Evolutionary conservation across 257 asterid species (phyloP).

Genomic region (Solanum corneliomulleri): DNA sequence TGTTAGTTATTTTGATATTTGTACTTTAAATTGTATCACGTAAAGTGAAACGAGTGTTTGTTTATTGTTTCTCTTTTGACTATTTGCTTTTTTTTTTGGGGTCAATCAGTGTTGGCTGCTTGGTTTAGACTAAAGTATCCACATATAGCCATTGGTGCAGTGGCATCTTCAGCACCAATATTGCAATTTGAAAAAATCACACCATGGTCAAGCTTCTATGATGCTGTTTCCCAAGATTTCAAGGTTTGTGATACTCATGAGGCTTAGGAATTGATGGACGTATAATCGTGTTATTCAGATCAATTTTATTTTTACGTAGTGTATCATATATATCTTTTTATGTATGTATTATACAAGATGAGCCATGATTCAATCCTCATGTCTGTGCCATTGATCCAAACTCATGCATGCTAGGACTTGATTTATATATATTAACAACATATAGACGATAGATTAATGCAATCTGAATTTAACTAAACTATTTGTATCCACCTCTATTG

Average conservation of each 20-base stretch:
- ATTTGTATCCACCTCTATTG: neutral
- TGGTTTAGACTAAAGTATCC: conserved; percentile 88
- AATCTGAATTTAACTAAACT: neutral
- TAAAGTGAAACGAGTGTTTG: neutral
- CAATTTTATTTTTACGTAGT: neutral
- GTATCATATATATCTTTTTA: neutral
- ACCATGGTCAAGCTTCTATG: conserved; percentile 82
- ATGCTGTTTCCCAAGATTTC: conserved; percentile 74
- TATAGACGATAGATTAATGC: neutral
- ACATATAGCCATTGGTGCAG: conserved; percentile 63
- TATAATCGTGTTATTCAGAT: neutral
- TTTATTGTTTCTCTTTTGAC: neutral
- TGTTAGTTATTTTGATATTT: neutral
- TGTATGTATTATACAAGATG: neutral
- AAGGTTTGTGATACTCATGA: conserved; percentile 27
- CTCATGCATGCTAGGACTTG: neutral
- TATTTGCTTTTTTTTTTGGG: neutral
- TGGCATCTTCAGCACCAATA: conserved; percentile 86
- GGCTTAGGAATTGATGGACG: neutral
- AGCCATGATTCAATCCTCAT: neutral
- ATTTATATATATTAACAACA: too few species aligned
- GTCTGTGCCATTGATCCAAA: neutral
- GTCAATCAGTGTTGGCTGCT: conserved; percentile 55
- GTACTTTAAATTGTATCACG: neutral
- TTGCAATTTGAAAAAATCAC: conserved; percentile 66